These are phyloP conservation scores for Geotrichum cucujoidarum DNA, from an alignment of 1,139 yeast genomes.

Conservation along the genomic window DNA sequence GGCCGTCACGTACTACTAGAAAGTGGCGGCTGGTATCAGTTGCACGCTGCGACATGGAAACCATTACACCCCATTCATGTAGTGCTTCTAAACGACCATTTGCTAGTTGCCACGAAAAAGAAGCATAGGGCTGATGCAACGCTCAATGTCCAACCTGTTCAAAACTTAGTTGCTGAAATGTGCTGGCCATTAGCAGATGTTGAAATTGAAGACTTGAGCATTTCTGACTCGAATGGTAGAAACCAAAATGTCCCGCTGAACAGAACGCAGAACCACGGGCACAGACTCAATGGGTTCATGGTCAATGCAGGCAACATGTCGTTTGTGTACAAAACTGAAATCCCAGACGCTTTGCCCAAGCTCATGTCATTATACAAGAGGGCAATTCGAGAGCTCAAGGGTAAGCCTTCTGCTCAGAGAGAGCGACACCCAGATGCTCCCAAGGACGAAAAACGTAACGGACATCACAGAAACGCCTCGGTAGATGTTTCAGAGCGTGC, in stretches of 20 bases:
- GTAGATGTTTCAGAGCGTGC: conserved; percentile 24
- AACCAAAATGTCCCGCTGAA: conserved; percentile 9
- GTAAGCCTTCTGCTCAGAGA: conserved; percentile 22
- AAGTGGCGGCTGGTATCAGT: conserved; percentile 81
- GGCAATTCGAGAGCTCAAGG: conserved; percentile 58
- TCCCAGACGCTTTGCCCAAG: conserved; percentile 53
- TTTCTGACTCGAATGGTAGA: conserved; percentile 16
- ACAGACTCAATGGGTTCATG: conserved; percentile 39
- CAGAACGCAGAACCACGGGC: conserved; percentile 33
- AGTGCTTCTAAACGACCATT: conserved; percentile 70
- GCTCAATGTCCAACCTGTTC: conserved; percentile 25
- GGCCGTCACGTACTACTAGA: conserved; percentile 81
- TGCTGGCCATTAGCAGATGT: conserved; percentile 74
- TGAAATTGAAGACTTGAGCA: conserved; percentile 42
- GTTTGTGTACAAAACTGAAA: conserved; percentile 62
- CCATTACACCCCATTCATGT: conserved; percentile 72
- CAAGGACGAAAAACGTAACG: conserved; percentile 13
- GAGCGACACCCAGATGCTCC: background rate
- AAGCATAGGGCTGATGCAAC: conserved; percentile 34
- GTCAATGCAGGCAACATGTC: conserved; percentile 44
- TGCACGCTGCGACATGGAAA: conserved; percentile 83
- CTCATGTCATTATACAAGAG: conserved; percentile 56
- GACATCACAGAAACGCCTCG: conserved; percentile 19
- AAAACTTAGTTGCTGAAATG: conserved; percentile 61
- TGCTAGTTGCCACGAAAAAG: conserved; percentile 67